Percentiles rank a stretch among this genome's conserved stretches.
Evolutionary conservation across 352 stramenopile species (phyloP).

Genomic region (Phytophthora fragariaefolia): DNA sequence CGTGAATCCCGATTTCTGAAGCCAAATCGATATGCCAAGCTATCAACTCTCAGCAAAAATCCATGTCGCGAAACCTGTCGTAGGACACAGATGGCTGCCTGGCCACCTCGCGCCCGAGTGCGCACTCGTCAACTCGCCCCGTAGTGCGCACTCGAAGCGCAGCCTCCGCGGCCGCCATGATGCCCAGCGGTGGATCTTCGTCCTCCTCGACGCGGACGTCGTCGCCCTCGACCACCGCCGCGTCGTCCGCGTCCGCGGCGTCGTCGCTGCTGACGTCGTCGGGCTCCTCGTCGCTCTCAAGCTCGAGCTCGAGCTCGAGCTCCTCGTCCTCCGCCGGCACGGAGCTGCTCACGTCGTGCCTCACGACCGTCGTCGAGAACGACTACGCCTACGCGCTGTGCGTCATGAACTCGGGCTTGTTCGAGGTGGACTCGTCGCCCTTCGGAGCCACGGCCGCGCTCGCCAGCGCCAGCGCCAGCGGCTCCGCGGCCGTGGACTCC

Average conservation of each 20-base stretch:
- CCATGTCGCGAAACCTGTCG: background rate
- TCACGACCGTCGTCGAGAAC: constrained; percentile 42
- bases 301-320: constrained; percentile 7
- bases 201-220: background rate
- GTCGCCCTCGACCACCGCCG: background rate
- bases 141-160: background rate
- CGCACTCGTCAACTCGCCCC: too few relatives aligned
- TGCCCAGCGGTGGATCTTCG: background rate
- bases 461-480: constrained; percentile 17
- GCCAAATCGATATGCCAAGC: too few relatives aligned
- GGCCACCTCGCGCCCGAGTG: too few relatives aligned
- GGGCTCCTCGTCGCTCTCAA: constrained; percentile 2
- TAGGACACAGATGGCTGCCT: background rate
- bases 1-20: too few relatives aligned
- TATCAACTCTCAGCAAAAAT: background rate
- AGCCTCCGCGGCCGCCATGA: background rate
- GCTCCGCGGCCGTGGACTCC: constrained; percentile 10
- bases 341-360: constrained; percentile 41
- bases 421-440: constrained; percentile 34
- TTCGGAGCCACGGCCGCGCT: constrained; percentile 15
- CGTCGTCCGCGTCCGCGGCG: background rate
- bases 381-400: constrained; percentile 62
- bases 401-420: constrained; percentile 75
- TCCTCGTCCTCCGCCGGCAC: constrained; percentile 28
- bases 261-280: constrained; percentile 27